Evolutionary conservation across 495 filamentous ascomycete species (phyloP).

Genomic region (Aspergillus sclerotioniger): DNA sequence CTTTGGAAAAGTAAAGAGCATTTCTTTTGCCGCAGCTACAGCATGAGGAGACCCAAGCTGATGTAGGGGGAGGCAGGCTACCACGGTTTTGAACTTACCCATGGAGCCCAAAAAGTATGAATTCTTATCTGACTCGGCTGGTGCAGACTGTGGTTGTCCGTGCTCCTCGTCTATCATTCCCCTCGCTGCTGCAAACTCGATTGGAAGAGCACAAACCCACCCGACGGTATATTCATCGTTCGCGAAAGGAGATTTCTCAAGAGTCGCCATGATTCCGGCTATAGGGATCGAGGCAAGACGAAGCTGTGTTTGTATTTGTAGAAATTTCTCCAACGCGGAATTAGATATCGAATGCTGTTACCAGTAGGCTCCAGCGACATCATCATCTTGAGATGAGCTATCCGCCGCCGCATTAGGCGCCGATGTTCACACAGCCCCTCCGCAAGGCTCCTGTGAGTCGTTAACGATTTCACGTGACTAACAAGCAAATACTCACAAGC

Average conservation of each 20-base stretch:
- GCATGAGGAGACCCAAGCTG: not conserved
- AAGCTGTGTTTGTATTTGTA: no score
- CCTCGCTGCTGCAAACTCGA: constrained; percentile 3
- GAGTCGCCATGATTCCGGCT: no score
- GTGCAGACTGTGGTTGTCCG: not conserved
- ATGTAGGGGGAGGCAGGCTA: not conserved
- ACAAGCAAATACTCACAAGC: no score
- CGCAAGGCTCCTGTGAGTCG: no score
- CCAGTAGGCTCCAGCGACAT: no score
- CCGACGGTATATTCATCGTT: constrained; percentile 8
- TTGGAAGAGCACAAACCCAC: constrained; percentile 7
- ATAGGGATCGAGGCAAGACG: no score
- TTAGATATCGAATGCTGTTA: no score
- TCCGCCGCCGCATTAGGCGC: no score
- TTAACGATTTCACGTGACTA: no score
- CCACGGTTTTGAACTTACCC: not conserved
- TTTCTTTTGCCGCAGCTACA: not conserved
- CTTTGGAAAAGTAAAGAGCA: constrained; percentile 3
- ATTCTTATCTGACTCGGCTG: constrained; percentile 2
- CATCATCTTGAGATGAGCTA: no score
- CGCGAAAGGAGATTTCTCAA: not conserved
- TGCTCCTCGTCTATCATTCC: constrained; percentile 7
- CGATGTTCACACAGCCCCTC: no score
- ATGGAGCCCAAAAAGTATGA: constrained; percentile 6
- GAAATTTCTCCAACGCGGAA: no score